Conservation (phyloP, 345 rosid species). For the Eucalyptus brandiana region DNA sequence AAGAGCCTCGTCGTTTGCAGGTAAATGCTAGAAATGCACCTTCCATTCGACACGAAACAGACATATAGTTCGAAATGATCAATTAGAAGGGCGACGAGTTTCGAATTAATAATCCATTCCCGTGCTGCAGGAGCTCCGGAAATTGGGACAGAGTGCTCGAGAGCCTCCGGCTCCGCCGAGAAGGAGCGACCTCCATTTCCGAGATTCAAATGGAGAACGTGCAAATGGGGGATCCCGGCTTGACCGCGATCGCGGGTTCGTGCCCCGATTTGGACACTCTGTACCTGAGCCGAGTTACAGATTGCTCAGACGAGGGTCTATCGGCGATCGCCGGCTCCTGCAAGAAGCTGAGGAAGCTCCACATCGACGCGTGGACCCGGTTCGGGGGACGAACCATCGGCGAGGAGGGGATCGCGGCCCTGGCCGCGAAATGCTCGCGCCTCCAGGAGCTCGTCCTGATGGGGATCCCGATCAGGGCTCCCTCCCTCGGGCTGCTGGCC, state of each 20-base stretch:
- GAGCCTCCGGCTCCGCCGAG: background rate
- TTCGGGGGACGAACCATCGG: conserved; percentile 18
- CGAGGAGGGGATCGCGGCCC: conserved; percentile 7
- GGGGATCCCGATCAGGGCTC: conserved; percentile 7
- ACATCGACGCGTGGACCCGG: conserved; percentile 30
- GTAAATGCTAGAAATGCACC: background rate
- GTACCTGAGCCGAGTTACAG: conserved; percentile 17
- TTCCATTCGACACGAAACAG: background rate
- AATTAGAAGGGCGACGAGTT: background rate
- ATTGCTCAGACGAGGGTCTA: conserved; percentile 31
- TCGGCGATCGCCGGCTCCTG: conserved; percentile 17
- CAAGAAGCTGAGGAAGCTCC: conserved; percentile 21
- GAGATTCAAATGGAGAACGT: conserved; percentile 37
- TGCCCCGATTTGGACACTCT: conserved; percentile 21
- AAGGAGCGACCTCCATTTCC: background rate
- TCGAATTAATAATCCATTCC: background rate
- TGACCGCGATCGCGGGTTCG: conserved; percentile 8
- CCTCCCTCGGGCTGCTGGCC: conserved; percentile 13
- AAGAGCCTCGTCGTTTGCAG: conserved; percentile 10
- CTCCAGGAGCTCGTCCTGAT: conserved; percentile 30
- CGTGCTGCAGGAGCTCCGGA: conserved; percentile 26
- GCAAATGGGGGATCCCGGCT: conserved; percentile 26
- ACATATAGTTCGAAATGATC: background rate
- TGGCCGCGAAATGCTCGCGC: conserved; percentile 2
- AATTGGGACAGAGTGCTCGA: conserved; percentile 27